These are phyloP conservation scores for Alloascoidea hylecoeti DNA, from an alignment of 805 yeast species.

Conservation along the genomic window DNA sequence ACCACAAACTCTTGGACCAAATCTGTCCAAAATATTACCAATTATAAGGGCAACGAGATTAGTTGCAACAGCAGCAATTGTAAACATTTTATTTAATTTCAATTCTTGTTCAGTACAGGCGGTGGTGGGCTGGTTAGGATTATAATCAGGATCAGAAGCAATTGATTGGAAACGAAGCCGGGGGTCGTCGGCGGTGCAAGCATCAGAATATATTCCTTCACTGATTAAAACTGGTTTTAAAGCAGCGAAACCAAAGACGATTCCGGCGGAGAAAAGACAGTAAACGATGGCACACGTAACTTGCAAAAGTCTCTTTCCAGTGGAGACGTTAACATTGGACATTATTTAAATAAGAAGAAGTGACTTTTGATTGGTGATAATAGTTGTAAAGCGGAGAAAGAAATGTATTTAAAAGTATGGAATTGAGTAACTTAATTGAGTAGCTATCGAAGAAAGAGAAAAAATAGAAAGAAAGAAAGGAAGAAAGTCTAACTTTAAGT, in stretches of 20 bases:
- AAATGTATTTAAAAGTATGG: no score
- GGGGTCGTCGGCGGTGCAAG: conserved; percentile 30
- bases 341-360: no score
- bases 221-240: conserved; percentile 66
- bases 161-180: no score
- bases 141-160: conserved; percentile 6
- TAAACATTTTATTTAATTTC: conserved; percentile 68
- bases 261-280: conserved; percentile 90
- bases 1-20: conserved; percentile 75
- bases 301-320: conserved; percentile 29
- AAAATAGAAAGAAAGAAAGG: no score
- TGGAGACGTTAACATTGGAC: no score
- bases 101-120: conserved; percentile 69
- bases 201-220: conserved; percentile 62
- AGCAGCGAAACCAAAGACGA: conserved; percentile 93
- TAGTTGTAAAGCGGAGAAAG: no score
- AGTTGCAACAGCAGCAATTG: conserved; percentile 77
- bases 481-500: no score
- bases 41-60: conserved; percentile 74
- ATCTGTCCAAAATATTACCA: conserved; percentile 62
- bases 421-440: no score
- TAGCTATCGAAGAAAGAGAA: no score
- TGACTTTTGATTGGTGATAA: no score
- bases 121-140: conserved; percentile 5
- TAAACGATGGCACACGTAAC: conserved; percentile 63